Conservation (phyloP, 106 monocot species). For the Allium cepa region DNA sequence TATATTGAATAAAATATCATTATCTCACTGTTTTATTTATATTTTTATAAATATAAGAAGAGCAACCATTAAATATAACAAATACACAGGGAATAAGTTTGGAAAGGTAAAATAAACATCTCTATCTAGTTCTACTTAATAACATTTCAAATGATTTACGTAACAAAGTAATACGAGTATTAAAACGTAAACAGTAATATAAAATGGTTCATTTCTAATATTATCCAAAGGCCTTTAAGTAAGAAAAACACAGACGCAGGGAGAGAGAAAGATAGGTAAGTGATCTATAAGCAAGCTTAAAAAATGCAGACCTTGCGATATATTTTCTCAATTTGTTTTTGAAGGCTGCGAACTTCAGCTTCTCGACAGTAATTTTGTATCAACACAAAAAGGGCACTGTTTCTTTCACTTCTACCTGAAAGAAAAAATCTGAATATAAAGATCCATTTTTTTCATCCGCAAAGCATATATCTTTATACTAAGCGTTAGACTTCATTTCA, state of each 20-base stretch:
- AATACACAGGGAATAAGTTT: too few relatives aligned
- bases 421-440: background rate
- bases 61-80: too few relatives aligned
- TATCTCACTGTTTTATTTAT: too few relatives aligned
- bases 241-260: too few relatives aligned
- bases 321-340: constrained; percentile 27
- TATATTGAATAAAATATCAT: too few relatives aligned
- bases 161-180: background rate
- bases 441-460: background rate
- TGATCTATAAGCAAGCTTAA: background rate
- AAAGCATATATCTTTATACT: background rate
- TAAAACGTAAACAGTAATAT: too few relatives aligned
- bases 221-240: background rate
- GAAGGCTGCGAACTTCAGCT: constrained; percentile 21
- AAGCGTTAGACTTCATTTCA: background rate
- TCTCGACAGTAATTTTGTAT: constrained; percentile 24
- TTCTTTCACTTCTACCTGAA: constrained; percentile 22
- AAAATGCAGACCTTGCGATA: constrained; percentile 19
- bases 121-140: too few relatives aligned
- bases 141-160: background rate
- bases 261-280: background rate
- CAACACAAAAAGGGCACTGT: constrained; percentile 14
- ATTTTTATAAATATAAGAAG: too few relatives aligned
- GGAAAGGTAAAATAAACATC: too few relatives aligned
- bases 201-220: background rate